Conservation (phyloP, 139 green algal genomes). For the Micractinium sp. region DNA sequence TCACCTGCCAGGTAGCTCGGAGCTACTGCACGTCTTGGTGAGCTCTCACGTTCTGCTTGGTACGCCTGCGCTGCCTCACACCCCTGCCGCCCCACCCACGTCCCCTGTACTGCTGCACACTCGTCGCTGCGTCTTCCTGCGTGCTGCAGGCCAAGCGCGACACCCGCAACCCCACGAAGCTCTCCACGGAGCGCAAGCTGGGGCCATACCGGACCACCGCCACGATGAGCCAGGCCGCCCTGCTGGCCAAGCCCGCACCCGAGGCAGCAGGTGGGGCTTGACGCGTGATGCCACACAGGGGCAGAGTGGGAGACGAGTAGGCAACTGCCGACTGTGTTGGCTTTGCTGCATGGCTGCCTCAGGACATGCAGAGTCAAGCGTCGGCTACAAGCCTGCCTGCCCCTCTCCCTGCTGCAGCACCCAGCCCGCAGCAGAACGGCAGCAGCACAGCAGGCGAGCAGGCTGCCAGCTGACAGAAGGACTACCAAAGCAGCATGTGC, state of each 20-base stretch:
- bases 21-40: neutral
- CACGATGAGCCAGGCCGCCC: constrained; percentile 16
- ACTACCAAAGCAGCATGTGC: too few species aligned
- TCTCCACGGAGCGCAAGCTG: constrained; percentile 60
- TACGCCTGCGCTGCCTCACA: too few species aligned
- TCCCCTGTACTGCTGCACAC: neutral
- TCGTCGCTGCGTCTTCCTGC: neutral
- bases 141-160: constrained; percentile 55
- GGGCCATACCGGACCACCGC: constrained; percentile 40
- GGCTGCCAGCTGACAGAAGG: too few species aligned
- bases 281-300: neutral
- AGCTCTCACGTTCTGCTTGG: too few species aligned
- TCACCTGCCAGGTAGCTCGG: neutral
- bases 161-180: constrained; percentile 78
- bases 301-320: neutral
- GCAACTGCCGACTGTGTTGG: too few species aligned
- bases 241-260: neutral
- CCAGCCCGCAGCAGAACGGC: neutral
- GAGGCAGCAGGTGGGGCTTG: neutral
- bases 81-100: too few species aligned
- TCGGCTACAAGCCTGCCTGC: too few species aligned
- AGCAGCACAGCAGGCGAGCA: too few species aligned
- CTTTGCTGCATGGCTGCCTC: too few species aligned
- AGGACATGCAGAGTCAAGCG: too few species aligned
- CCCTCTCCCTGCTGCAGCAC: neutral